Evolutionary conservation across 495 filamentous ascomycete genomes (phyloP).

Genomic region (Staphylotrichum tortipilum): DNA sequence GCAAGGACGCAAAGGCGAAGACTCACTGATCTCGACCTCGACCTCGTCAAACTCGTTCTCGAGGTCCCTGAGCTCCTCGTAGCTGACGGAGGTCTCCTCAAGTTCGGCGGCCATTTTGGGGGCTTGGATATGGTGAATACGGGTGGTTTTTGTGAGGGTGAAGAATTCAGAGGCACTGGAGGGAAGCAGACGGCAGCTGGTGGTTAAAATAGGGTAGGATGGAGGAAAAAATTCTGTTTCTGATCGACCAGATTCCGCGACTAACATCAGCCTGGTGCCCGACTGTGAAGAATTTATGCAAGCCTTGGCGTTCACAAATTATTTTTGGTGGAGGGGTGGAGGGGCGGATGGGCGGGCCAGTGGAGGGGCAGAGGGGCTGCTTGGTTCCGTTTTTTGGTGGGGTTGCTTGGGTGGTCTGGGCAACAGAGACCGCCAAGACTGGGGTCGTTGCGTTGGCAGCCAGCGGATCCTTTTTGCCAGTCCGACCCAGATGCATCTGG

Average conservation of each 20-base stretch:
- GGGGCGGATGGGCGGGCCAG: no score
- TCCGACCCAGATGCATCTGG: no score
- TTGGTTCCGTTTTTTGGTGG: no score
- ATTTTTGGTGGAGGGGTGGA: no score
- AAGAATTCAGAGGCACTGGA: neutral
- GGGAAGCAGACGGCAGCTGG: neutral
- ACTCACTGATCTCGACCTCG: constrained; percentile 61
- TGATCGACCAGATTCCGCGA: neutral
- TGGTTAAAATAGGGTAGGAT: constrained; percentile 2
- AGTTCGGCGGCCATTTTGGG: constrained; percentile 33
- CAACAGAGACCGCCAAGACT: constrained; percentile 1
- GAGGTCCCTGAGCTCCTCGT: constrained; percentile 51
- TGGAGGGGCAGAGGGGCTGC: no score
- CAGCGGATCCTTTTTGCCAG: no score
- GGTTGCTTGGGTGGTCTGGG: neutral
- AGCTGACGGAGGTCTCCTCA: constrained; percentile 38
- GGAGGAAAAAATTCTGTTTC: constrained; percentile 2
- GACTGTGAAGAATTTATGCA: neutral
- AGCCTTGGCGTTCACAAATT: constrained; percentile 9
- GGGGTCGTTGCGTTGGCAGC: neutral
- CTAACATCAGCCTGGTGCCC: constrained; percentile 3
- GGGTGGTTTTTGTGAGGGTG: neutral
- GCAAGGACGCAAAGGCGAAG: no score
- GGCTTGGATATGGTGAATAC: neutral
- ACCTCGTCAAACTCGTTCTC: constrained; percentile 64